Evolutionary conservation across 2,329 filamentous ascomycete genomes (phyloP).

Genomic region (Botryosphaeria dothidea): DNA sequence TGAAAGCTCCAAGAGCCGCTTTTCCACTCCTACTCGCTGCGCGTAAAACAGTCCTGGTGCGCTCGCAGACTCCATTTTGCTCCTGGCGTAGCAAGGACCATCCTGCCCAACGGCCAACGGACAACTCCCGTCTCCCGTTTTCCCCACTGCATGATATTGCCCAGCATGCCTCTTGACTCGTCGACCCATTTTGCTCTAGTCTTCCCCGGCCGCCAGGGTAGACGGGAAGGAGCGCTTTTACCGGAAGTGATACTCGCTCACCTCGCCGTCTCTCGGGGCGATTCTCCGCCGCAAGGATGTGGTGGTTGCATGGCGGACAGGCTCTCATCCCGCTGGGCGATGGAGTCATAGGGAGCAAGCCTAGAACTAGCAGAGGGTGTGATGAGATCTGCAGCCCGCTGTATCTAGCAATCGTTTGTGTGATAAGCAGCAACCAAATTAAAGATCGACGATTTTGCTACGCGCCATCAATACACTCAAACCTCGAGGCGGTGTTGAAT

Average conservation of each 20-base stretch:
- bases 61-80: conserved; percentile 14
- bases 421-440: conserved; percentile 6
- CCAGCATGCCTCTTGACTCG: conserved; percentile 7
- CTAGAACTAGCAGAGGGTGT: conserved; percentile 2
- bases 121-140: conserved; percentile 14
- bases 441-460: conserved; percentile 10
- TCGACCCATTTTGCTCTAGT: background rate
- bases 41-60: conserved; percentile 5
- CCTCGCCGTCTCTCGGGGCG: background rate
- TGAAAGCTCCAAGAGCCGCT: background rate
- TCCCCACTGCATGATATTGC: conserved; percentile 15
- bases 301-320: background rate
- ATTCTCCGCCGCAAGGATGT: conserved; percentile 1
- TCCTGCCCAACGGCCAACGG: conserved; percentile 18
- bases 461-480: background rate
- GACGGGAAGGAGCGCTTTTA: conserved; percentile 1
- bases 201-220: background rate
- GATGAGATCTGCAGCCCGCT: conserved; percentile 11
- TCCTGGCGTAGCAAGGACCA: conserved; percentile 10
- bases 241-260: conserved; percentile 1
- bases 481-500: conserved; percentile 4
- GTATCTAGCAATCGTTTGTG: background rate
- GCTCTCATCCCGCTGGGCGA: background rate
- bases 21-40: conserved; percentile 10
- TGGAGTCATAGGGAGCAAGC: background rate